Base-by-base conservation (phyloP, 202 grass and related monocot species). In the Zoysia matrella region DNA sequence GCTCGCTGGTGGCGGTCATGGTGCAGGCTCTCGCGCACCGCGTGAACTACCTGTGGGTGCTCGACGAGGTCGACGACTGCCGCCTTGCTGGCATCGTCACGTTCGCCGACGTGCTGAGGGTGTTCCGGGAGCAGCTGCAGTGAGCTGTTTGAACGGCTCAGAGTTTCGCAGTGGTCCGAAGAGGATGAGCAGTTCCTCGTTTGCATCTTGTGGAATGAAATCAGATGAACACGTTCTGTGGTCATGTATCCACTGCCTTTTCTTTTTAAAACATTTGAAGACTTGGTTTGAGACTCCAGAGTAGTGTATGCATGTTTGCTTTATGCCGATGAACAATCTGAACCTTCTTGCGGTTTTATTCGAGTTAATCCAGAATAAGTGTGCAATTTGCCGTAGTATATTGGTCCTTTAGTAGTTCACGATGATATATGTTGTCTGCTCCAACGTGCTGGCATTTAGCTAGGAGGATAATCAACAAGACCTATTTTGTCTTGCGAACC, bases 41-140 rank as follows among this genome's bases (percentile, higher is more conserved):
- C 15, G 89, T 90, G 60, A 90, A 77, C 83, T 92, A 97, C 55
- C 64, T 92, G 45, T 97, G 94, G 94, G 94, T 97, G 12, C 87
- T 94, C 2, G 87, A 97, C 48, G 89, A 92, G 53, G 77, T 83
- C 16, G 80, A 92, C 11, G 81, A 87, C 22, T 73, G 84, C 65
- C 80, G 78, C 22, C 83, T 92, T 0, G 62, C 91, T 2, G 94
- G 94, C 16, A 90, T 97, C 40, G 87, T 97, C 69, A 90, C 83
- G 0, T 97, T 97, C 43, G 86, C 71, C 0, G 94, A 92, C 74
- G 85, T 97, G 53, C 86, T 97, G 4, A 90, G 79, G 81, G 81
- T 97, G 54, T 92, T 97, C 64, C 85, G 89, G 22, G 88, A 90
- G 51, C 91, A 92, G 80, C 55, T 97, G 56, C 90, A 82, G 84